phyloP scores from a whole-genome alignment of 805 yeast genomes.

The Ogataea parapolymorpha region DNA sequence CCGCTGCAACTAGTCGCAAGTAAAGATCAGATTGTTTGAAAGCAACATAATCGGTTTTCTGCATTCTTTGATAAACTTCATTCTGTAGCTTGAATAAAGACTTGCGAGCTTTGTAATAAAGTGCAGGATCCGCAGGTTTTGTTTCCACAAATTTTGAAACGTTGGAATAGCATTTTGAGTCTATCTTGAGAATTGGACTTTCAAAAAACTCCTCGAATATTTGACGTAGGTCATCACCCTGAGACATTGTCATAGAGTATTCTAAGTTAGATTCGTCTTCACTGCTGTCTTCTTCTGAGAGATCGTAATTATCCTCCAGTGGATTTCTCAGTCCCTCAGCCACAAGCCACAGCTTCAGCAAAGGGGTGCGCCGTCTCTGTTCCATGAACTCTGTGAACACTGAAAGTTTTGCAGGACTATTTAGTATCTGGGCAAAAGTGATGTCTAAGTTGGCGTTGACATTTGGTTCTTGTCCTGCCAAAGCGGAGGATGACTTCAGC shows the following conservation, averaged over 20 bases:
- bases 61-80: constrained; percentile 48
- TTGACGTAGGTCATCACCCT: constrained; percentile 49
- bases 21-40: constrained; percentile 61
- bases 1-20: constrained; percentile 47
- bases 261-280: constrained; percentile 22
- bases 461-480: constrained; percentile 8
- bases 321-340: constrained; percentile 74
- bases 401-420: constrained; percentile 45
- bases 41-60: constrained; percentile 48
- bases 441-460: constrained; percentile 21
- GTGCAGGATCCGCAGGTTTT: constrained; percentile 20
- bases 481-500: constrained; percentile 5
- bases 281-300: constrained; percentile 28
- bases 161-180: constrained; percentile 26
- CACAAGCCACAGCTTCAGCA: constrained; percentile 62
- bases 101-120: constrained; percentile 54
- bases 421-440: constrained; percentile 42
- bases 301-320: constrained; percentile 44
- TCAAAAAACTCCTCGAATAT: constrained; percentile 46
- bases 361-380: constrained; percentile 39
- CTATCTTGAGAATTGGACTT: constrained; percentile 30
- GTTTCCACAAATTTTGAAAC: constrained; percentile 38
- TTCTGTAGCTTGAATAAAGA: constrained; percentile 59
- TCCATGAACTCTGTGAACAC: constrained; percentile 57
- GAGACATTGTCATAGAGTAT: constrained; percentile 33